These are phyloP conservation scores for Dactylellina sp. DNA, from an alignment of 2,329 filamentous ascomycete genomes.

Conservation along the genomic window DNA sequence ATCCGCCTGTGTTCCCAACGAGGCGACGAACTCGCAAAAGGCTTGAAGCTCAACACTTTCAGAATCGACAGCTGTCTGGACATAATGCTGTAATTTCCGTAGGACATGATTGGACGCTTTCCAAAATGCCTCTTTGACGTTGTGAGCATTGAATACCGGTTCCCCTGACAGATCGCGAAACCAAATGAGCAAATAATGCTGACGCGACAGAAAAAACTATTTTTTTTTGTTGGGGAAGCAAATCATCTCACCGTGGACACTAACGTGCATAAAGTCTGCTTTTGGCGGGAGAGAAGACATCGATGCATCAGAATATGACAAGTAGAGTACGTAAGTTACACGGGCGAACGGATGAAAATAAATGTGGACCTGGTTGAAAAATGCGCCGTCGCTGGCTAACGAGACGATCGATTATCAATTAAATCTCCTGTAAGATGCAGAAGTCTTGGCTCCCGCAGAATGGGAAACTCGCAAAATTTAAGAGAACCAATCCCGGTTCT, in stretches of 20 bases:
- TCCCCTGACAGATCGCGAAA: neutral
- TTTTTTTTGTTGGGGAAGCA: too few species aligned
- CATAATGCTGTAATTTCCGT: neutral
- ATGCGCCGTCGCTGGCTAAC: too few species aligned
- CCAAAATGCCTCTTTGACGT: constrained; percentile 2
- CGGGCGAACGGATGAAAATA: too few species aligned
- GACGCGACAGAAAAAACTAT: too few species aligned
- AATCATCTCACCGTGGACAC: neutral
- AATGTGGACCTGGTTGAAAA: too few species aligned
- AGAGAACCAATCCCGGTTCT: too few species aligned
- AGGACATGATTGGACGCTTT: neutral
- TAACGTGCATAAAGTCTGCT: constrained; percentile 11
- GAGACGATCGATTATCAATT: too few species aligned
- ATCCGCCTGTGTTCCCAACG: neutral
- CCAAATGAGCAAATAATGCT: neutral
- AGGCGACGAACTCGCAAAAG: constrained; percentile 3
- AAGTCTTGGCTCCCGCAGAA: too few species aligned
- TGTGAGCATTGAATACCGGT: constrained; percentile 4
- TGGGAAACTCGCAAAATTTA: too few species aligned
- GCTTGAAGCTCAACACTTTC: neutral
- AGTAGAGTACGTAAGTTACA: too few species aligned
- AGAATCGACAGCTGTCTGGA: neutral
- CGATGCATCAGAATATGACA: neutral
- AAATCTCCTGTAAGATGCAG: too few species aligned
- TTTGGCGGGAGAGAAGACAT: constrained; percentile 19